Base-by-base conservation (phyloP, 1,139 yeast species). In the Debaryomycetaceae sp. region DNA sequence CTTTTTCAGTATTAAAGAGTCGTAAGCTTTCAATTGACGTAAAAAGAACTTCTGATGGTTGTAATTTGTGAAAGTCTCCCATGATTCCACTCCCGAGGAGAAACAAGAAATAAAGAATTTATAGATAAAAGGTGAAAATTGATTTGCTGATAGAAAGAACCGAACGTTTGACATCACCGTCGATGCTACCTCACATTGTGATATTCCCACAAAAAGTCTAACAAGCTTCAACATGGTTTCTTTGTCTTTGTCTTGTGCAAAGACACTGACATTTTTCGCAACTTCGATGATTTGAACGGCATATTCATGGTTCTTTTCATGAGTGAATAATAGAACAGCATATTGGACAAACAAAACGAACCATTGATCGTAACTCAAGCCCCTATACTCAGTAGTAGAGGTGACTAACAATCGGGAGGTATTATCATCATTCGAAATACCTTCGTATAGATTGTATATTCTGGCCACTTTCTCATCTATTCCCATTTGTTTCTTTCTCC, bases 31-130 rank as follows among this genome's bases (percentile, higher is more conserved):
- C 52, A 91, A 72, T 56, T 91, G 97, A 51, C 99, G 81, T 48
- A 93, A 68, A 53, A 91, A 83, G 60, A 83, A 93, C 62, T 93
- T 93, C 56, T 91, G 98, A 57, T 89, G 93, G 48, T 87, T 87
- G 37, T 88, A 82, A 43, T 85, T 83, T 40, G 88, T 82, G 59
- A 84, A 84, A 6, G 77, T 69, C 35, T 78, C 84, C 60, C 79
- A 70, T 11, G 83, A 77, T 11, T 72, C 71, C 7, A 71, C 64
- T 1, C 91, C 87, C 0, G 95, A 80, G 2, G 84, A 69, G 48
- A 84, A 81, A 42, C 88, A 75, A 41, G 85, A 78, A 56, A 85
- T 66, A 60, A 88, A 89, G 31, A 89, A 63, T 48, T 83, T 80
- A 53, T 82, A 75, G 0, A 83, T 75, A 49, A 82, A 83, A 37